phyloP scores from a whole-genome alignment of 1,284 basidiomycete genomes.

The Mixia osmundae region DNA sequence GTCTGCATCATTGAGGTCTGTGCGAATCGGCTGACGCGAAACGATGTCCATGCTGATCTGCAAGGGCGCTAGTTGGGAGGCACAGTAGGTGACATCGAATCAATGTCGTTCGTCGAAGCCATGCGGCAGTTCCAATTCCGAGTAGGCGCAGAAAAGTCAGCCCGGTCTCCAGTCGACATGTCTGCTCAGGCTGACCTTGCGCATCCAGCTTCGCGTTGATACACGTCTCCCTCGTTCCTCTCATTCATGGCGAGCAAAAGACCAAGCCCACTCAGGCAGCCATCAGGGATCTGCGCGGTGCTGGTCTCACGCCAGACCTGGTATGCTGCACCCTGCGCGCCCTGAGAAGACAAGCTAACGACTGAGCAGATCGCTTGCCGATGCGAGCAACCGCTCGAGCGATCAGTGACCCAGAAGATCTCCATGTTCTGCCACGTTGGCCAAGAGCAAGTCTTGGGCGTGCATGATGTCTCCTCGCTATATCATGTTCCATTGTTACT shows the following conservation, averaged over 20 bases:
- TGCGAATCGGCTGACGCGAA: constrained; percentile 18
- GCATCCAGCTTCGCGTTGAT: constrained; percentile 57
- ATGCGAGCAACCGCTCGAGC: constrained; percentile 39
- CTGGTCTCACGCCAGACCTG: constrained; percentile 80
- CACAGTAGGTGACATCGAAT: constrained; percentile 87
- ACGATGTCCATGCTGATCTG: not conserved
- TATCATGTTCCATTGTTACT: constrained; percentile 93
- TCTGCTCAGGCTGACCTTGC: not conserved
- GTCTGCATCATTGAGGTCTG: constrained; percentile 84
- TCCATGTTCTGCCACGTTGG: constrained; percentile 98
- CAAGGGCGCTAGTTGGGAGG: constrained; percentile 57
- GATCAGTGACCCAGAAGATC: constrained; percentile 77
- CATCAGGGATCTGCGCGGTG: constrained; percentile 74
- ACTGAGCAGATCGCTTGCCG: constrained; percentile 64
- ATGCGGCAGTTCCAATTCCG: constrained; percentile 99
- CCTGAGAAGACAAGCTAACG: constrained; percentile 7
- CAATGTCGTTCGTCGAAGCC: constrained; percentile 90
- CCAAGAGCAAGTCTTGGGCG: constrained; percentile 79
- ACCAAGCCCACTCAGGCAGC: constrained; percentile 98
- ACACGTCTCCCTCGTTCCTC: constrained; percentile 92
- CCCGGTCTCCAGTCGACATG: not conserved
- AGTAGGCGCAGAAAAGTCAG: constrained; percentile 64
- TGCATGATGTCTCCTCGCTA: constrained; percentile 88
- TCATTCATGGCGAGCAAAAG: constrained; percentile 97
- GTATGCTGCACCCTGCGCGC: too few relatives aligned